These are phyloP conservation scores for Pleurotus tuber-regium DNA, from an alignment of 768 basidiomycete genomes.

Conservation along the genomic window DNA sequence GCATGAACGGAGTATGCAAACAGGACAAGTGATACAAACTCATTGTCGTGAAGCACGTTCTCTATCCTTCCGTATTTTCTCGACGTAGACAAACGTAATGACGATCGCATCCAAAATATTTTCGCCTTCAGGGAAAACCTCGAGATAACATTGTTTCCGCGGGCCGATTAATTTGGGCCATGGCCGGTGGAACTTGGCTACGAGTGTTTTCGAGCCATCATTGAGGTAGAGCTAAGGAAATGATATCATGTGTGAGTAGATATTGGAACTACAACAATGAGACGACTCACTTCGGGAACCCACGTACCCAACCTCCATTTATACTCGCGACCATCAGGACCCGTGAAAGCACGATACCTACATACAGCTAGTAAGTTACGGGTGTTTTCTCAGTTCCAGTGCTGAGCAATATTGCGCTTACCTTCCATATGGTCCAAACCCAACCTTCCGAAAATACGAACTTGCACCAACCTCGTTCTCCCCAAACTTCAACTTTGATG, in stretches of 20 bases:
- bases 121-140: conserved; percentile 22
- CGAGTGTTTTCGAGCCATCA: neutral
- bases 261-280: neutral
- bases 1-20: no score
- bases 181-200: neutral
- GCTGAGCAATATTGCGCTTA: neutral
- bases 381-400: neutral
- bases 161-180: conserved; percentile 13
- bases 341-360: neutral
- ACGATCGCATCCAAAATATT: conserved; percentile 25
- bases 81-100: conserved; percentile 27
- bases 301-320: conserved; percentile 3
- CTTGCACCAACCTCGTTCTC: neutral
- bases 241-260: neutral
- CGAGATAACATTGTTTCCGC: conserved; percentile 15
- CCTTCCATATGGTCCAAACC: neutral
- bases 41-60: conserved; percentile 13
- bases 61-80: conserved; percentile 23
- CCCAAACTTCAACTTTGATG: neutral
- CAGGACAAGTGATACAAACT: no score
- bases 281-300: neutral
- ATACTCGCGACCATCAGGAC: conserved; percentile 1
- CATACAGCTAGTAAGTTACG: neutral
- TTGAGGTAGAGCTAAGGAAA: neutral
- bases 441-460: neutral